Percentiles rank a stretch among this genome's conserved stretches.
phyloP scores from a whole-genome alignment of 164 flowering plant genomes.

The Nymphaea thermarum region DNA sequence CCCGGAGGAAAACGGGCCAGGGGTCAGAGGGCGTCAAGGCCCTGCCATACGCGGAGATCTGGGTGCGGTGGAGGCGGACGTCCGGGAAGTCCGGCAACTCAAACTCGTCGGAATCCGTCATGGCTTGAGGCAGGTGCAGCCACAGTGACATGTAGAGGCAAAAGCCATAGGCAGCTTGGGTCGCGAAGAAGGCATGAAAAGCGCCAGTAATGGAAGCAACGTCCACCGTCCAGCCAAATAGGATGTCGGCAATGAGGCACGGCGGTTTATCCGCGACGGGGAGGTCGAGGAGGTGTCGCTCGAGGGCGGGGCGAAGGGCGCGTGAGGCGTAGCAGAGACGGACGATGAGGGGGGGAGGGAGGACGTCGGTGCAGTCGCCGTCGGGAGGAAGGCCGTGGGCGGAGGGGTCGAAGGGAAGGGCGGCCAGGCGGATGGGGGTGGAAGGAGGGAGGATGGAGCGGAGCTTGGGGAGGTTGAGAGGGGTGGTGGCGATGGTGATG shows the following conservation, averaged over 20 bases:
- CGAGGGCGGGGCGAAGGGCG: constrained; percentile 6
- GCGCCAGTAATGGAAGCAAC: constrained; percentile 8
- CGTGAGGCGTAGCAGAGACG: constrained; percentile 7
- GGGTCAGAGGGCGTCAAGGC: background rate
- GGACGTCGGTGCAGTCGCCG: constrained; percentile 6
- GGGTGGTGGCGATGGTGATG: constrained; percentile 10
- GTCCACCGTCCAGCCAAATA: constrained; percentile 16
- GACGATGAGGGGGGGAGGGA: constrained; percentile 4
- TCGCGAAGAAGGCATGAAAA: constrained; percentile 7
- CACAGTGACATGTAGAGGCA: constrained; percentile 7
- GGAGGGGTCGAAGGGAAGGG: constrained; percentile 7
- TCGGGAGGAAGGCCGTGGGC: constrained; percentile 11
- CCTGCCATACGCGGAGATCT: background rate
- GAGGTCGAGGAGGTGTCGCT: constrained; percentile 1
- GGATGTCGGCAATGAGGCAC: constrained; percentile 9
- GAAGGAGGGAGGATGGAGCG: background rate
- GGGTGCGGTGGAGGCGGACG: constrained; percentile 1
- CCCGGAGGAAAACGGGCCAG: constrained; percentile 1
- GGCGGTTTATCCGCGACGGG: background rate
- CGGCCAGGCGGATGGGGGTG: constrained; percentile 3
- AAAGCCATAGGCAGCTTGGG: constrained; percentile 12
- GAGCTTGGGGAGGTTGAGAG: constrained; percentile 8
- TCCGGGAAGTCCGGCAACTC: constrained; percentile 6
- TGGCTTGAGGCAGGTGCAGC: constrained; percentile 10
- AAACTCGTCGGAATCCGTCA: constrained; percentile 7